Evolutionary conservation across 2,329 filamentous ascomycete genomes (phyloP).

Genomic region (Colletotrichum musae): DNA sequence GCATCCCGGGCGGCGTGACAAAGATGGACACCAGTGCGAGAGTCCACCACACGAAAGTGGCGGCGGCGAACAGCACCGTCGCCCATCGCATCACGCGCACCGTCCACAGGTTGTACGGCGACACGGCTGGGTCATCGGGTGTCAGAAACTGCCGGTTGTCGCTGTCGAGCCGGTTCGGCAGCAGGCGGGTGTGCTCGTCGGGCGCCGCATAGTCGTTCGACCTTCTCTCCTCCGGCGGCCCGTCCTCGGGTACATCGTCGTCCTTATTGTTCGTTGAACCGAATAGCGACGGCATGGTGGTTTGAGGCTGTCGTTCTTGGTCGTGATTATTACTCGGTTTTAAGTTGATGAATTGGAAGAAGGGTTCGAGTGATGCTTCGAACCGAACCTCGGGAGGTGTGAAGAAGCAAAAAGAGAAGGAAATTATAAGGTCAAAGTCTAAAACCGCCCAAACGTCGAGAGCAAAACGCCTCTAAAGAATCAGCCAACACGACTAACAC

Average conservation of each 20-base stretch:
- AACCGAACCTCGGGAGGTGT: background rate
- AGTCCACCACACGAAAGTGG: slow-evolving; percentile 94
- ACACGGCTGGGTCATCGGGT: slow-evolving; percentile 70
- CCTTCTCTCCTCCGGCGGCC: slow-evolving; percentile 38
- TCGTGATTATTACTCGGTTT: too few species aligned
- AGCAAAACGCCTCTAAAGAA: background rate
- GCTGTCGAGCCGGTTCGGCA: slow-evolving; percentile 76
- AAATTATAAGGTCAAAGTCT: background rate
- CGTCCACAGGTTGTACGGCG: slow-evolving; percentile 95
- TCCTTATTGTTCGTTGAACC: slow-evolving; percentile 40
- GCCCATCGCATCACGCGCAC: slow-evolving; percentile 85
- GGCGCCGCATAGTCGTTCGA: slow-evolving; percentile 44
- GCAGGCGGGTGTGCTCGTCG: slow-evolving; percentile 74
- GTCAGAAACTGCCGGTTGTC: slow-evolving; percentile 48
- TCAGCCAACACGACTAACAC: slow-evolving; percentile 17
- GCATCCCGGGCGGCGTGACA: slow-evolving; percentile 88
- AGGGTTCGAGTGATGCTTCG: too few species aligned
- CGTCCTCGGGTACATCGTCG: slow-evolving; percentile 48
- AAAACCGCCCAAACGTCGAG: background rate
- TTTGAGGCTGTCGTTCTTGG: background rate
- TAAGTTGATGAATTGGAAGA: too few species aligned
- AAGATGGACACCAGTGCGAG: slow-evolving; percentile 91
- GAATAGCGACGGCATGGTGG: slow-evolving; percentile 33
- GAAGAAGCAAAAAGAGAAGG: background rate
- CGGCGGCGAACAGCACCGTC: slow-evolving; percentile 80